Base-by-base conservation (phyloP, 2,329 filamentous ascomycete species). In the Claviceps monticola region DNA sequence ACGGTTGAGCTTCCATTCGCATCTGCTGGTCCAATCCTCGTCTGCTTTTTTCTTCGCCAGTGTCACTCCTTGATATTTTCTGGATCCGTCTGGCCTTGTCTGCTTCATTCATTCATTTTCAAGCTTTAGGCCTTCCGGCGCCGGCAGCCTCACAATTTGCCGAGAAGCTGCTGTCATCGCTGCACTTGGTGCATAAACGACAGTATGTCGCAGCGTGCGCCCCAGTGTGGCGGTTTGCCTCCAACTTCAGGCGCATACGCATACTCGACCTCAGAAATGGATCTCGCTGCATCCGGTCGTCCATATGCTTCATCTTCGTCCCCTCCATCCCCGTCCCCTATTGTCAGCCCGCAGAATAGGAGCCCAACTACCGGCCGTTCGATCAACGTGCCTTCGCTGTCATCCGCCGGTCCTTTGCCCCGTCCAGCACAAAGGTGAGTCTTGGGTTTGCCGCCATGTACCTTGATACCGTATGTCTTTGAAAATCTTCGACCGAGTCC, bases 191-290 rank as follows among this genome's bases (percentile, higher is more conserved):
- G 56, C 55, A 56, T 54, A 52, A 54, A 52, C 52, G 41, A 65
- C 65, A 72, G 68, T 69, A 75, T 76, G 74, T 74, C 74, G 68
- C 74, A 76, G 67, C 70, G 71, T 69, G 68, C 69, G 64, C 68
- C 68, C 66, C 71, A 69, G 64, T 66, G 65, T 64, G 66, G 68
- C 61, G 66, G 68, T 61, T 65, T 72, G 39, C 29, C 48, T 61
- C 68, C 63, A 64, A 63, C 62, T 61, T 49, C 39, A 41, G 52
- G 23, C 36, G 34, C 45, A 46, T 17, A 52, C 34, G 38, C 52
- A 50, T 45, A 23, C 50, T 51, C 48, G 23, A 49, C 46, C 26
- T 46, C 36, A 38, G 48, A 50, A 46, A 48, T 45, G 34, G 53
- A 52, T 16, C 14, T 38, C 17, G 44, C 45, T 48, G 43, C 17